Evolutionary conservation across 257 asterid genomes (phyloP), one percentile per base, ranked within the genome.

Genomic region (Cruciata laevipes): DNA sequence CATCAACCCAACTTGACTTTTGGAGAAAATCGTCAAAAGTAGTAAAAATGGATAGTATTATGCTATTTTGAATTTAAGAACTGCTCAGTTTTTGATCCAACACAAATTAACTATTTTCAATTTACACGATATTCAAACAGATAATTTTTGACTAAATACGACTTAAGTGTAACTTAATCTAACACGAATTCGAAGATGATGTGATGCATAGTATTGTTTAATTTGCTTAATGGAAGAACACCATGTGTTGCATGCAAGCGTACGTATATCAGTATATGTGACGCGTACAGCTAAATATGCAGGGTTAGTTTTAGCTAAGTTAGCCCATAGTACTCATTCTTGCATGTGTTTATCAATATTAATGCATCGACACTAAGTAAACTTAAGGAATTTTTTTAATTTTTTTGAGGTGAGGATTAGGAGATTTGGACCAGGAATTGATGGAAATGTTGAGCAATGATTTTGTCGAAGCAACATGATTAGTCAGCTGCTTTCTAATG

Each of bases 401-500:
- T n/a, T n/a, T 47, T 61, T 59, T 24, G 68, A 65, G 77, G 79
- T 62, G 81, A 17, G 72, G 59, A 80, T 62, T 71, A 24, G 77
- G 78, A 77, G 66, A 14, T 66, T 76, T 60, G 69, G 76, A 60
- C 83, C 66, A 70, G 70, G 76, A 56, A 56, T 20, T 20, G 6
- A 83, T 73, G 75, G 42, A 74, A 71, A 74, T 76, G 81, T 56
- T 67, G 49, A 71, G 84, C 67, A 80, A 88, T 88, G 76, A 88
- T 84, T 78, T 40, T 83, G 90, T 82, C 90, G 74, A 38, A 65
- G 71, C 76, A 71, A 75, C 82, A 85, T 78, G 73, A n/a, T 75
- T 72, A 27, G 30, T 27, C 30, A 27, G 30, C 77, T 70, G 83
- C 83, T 67, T 75, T 82, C 60, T 73, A 61, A 18, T 61, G 17